These are phyloP conservation scores for Blepharisma stoltei DNA, from an alignment of 73 alveolate genomes.

Conservation along the genomic window DNA sequence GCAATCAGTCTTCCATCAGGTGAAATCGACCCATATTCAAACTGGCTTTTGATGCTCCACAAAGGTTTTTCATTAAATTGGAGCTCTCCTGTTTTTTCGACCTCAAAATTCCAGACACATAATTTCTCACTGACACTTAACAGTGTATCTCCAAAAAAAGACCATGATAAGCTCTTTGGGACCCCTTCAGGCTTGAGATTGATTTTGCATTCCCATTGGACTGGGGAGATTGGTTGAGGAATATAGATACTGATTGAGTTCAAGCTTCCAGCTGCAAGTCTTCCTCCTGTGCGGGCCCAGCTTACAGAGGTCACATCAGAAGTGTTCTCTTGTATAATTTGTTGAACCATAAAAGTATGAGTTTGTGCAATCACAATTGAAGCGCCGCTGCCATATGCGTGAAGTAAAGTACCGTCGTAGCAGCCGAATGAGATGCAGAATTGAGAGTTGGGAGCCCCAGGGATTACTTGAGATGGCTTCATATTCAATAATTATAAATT, in stretches of 20 bases:
- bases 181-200: background rate
- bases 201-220: background rate
- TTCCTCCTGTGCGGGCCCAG: constrained; percentile 19
- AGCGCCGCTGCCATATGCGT: constrained; percentile 2
- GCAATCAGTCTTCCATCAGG: constrained; percentile 29
- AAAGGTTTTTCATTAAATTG: background rate
- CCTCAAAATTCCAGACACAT: background rate
- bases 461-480: constrained; percentile 13
- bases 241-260: background rate
- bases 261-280: background rate
- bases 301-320: background rate
- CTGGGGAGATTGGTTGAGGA: background rate
- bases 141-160: constrained; percentile 13
- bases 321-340: background rate
- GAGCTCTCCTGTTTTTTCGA: background rate
- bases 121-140: background rate
- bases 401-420: background rate
- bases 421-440: constrained; percentile 7
- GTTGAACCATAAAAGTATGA: background rate
- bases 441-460: constrained; percentile 4
- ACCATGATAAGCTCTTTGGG: background rate
- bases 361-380: background rate
- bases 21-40: constrained; percentile 3
- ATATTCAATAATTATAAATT: background rate
- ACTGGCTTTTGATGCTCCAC: background rate